Conservation (phyloP, 106 monocot species). For the Apostasia shenzhenica region DNA sequence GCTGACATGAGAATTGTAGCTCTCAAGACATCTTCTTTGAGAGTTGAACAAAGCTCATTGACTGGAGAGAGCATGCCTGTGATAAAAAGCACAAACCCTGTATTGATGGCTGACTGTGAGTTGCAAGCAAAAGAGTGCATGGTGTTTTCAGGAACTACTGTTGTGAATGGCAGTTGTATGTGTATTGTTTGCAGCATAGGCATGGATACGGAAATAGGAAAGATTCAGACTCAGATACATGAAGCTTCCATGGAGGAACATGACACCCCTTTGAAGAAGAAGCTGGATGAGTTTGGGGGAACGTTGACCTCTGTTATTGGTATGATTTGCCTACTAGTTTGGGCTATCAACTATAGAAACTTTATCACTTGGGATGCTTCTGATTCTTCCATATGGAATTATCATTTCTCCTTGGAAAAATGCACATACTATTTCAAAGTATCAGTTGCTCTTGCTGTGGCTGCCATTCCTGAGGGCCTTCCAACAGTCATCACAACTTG, state of each 20-base stretch:
- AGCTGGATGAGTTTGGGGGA: constrained; percentile 72
- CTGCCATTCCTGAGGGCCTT: constrained; percentile 83
- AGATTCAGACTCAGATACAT: constrained; percentile 78
- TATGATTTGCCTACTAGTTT: constrained; percentile 59
- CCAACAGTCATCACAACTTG: constrained; percentile 85
- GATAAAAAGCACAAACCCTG: constrained; percentile 26
- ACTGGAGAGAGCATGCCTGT: constrained; percentile 71
- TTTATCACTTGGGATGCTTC: constrained; percentile 53
- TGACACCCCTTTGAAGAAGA: constrained; percentile 78
- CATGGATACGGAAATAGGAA: constrained; percentile 62
- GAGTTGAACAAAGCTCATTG: constrained; percentile 52
- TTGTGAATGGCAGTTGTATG: constrained; percentile 40
- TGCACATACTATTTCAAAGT: constrained; percentile 87
- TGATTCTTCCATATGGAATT: constrained; percentile 24
- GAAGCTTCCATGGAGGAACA: constrained; percentile 71
- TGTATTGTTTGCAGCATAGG: constrained; percentile 38
- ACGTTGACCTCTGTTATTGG: constrained; percentile 68
- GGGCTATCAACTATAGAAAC: constrained; percentile 74
- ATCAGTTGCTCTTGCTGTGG: constrained; percentile 77
- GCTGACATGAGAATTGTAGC: constrained; percentile 47
- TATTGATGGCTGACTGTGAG: constrained; percentile 41
- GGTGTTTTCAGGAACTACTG: constrained; percentile 50
- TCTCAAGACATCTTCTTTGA: constrained; percentile 42
- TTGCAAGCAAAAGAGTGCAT: constrained; percentile 54
- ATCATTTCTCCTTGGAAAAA: constrained; percentile 75